Evolutionary conservation across 2,329 filamentous ascomycete species (phyloP).

Genomic region (Neofusicoccum parvum): DNA sequence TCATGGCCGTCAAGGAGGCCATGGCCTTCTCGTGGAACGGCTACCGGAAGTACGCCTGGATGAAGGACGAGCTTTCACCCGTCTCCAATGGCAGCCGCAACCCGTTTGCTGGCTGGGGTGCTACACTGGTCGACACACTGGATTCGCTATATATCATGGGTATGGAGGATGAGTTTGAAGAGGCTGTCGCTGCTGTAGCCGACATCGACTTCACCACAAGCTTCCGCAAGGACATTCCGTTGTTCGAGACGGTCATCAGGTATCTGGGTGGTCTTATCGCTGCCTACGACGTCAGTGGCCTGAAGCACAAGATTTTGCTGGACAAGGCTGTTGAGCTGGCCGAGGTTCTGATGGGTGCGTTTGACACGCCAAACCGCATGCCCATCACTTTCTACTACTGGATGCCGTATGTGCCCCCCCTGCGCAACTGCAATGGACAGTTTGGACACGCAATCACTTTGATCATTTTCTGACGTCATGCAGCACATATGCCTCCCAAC

Average conservation of each 20-base stretch:
- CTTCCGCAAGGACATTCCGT: slow-evolving; percentile 55
- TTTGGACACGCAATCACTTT: background rate
- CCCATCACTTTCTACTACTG: slow-evolving; percentile 62
- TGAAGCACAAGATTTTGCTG: slow-evolving; percentile 55
- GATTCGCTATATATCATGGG: slow-evolving; percentile 77
- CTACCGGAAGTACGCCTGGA: slow-evolving; percentile 79
- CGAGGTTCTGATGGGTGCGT: slow-evolving; percentile 65
- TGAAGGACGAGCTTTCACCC: slow-evolving; percentile 83
- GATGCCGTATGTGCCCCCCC: slow-evolving; percentile 42
- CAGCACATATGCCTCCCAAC: slow-evolving; percentile 23
- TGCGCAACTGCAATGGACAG: too few species aligned
- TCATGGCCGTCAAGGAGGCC: slow-evolving; percentile 69
- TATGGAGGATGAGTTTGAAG: slow-evolving; percentile 64
- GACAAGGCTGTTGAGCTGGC: slow-evolving; percentile 65
- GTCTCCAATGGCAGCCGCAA: slow-evolving; percentile 68
- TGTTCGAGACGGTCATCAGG: slow-evolving; percentile 72
- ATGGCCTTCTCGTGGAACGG: slow-evolving; percentile 80
- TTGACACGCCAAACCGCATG: slow-evolving; percentile 70
- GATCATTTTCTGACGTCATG: background rate
- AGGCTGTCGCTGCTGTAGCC: slow-evolving; percentile 61
- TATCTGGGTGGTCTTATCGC: slow-evolving; percentile 70
- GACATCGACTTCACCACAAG: slow-evolving; percentile 64
- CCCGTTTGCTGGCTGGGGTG: slow-evolving; percentile 90
- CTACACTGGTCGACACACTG: slow-evolving; percentile 76
- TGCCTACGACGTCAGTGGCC: slow-evolving; percentile 68